Conservation (phyloP, 2,329 filamentous ascomycete genomes). For the Paramyrothecium roridum region DNA sequence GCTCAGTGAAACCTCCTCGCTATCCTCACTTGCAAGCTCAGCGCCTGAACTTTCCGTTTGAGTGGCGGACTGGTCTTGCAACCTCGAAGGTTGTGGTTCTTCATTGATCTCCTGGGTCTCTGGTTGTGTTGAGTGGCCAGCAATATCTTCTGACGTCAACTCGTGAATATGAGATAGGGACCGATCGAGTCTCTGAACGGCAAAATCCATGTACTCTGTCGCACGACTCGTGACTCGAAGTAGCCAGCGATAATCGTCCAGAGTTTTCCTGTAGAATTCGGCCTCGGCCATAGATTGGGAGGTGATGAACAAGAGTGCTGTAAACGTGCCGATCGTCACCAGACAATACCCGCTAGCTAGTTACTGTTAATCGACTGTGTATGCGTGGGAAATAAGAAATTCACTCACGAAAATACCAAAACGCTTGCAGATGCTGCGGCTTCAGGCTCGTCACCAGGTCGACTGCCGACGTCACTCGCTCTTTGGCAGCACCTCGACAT, state of each 20-base stretch:
- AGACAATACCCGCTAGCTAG: slow-evolving; percentile 7
- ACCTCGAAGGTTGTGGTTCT: background rate
- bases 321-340: slow-evolving; percentile 7
- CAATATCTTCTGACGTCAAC: slow-evolving; percentile 4
- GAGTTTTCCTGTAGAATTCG: slow-evolving; percentile 3
- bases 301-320: slow-evolving; percentile 5
- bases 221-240: slow-evolving; percentile 5
- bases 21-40: background rate
- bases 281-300: slow-evolving; percentile 3
- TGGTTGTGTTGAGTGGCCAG: background rate
- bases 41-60: background rate
- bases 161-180: slow-evolving; percentile 6
- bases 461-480: slow-evolving; percentile 24
- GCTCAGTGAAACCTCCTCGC: background rate
- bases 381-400: background rate
- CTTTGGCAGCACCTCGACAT: slow-evolving; percentile 24
- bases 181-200: slow-evolving; percentile 6
- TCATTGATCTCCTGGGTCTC: background rate
- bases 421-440: slow-evolving; percentile 35
- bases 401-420: slow-evolving; percentile 29
- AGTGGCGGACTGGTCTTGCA: background rate
- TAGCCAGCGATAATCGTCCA: slow-evolving; percentile 6
- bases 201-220: slow-evolving; percentile 5
- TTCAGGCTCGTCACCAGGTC: slow-evolving; percentile 27
- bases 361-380: background rate